phyloP scores from a whole-genome alignment of 257 asterid species.

The Nicotiana paniculata region DNA sequence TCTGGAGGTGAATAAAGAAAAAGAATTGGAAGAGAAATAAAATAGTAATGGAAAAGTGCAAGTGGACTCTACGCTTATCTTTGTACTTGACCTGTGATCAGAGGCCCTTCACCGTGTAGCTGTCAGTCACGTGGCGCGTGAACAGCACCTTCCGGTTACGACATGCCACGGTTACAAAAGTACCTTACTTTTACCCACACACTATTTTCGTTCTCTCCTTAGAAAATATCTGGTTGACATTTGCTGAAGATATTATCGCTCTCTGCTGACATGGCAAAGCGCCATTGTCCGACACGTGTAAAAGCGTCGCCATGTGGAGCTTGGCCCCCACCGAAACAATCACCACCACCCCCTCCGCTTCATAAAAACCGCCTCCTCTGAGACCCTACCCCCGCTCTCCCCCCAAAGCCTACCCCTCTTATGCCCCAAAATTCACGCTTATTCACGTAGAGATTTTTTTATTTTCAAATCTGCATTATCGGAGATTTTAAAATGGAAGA shows the following conservation, averaged over 20 bases:
- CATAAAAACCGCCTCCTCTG: constrained; percentile 12
- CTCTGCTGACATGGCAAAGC: constrained; percentile 36
- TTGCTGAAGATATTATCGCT: constrained; percentile 33
- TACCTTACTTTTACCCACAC: background rate
- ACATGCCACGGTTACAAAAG: background rate
- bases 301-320: constrained; percentile 70
- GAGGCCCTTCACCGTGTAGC: background rate
- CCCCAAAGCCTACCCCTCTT: background rate
- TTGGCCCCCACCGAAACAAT: constrained; percentile 3
- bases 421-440: constrained; percentile 10
- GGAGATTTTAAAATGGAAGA: constrained; percentile 25
- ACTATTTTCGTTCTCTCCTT: background rate
- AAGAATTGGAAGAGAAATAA: too few species aligned
- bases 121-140: constrained; percentile 6
- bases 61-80: background rate
- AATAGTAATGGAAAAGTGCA: background rate
- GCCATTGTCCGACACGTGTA: constrained; percentile 44
- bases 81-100: background rate
- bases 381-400: background rate
- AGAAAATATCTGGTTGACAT: constrained; percentile 46
- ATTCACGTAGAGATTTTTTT: background rate
- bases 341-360: background rate
- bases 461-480: constrained; percentile 14
- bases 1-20: too few species aligned
- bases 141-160: background rate